Evolutionary conservation across 768 basidiomycete species (phyloP), one percentile per base, ranked within the genome.

Genomic region (Amanita phalloides): DNA sequence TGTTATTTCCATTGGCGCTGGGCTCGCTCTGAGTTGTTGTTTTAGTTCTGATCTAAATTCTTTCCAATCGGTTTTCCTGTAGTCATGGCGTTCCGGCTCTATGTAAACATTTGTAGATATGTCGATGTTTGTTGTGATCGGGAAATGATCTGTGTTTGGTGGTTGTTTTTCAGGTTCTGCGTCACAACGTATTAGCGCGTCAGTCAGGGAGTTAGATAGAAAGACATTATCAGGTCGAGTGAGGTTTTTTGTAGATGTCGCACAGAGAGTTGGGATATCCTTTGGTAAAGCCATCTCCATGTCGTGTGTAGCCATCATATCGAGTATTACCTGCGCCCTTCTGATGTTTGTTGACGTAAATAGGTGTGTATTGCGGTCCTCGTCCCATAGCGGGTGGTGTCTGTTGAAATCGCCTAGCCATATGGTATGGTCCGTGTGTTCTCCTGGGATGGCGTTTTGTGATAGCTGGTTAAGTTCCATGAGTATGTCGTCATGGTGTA

Each of bases 371-470:
- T 58, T 54, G 4, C 50, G 43, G 1, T 56, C 46, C 26, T 57
- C 37, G 20, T 73, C 70, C 71, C 72, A 73, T 2, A 64, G 9
- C 0, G 67, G 65, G 56, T 71, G 68, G 45, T 74, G 70, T 1
- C 62, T 53, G 55, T 74, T 74, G 60, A 74, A 72, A 57, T 72
- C 67, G 0, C 71, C 71, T 0, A 63, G 53, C 66, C 63, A 67
- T 5, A 71, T 46, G 23, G 47, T 45, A 13, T 58, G 58, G 21
- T 53, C 44, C 4, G 14, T 17, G 11, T 11, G 23, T 26, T 33
- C 6, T 4, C 3, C 3, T 8, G 28, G 6, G 1, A 8, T 9
- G 3, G 26, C 4, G 43, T 28, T 25, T 4, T 14, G 28, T 14
- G 25, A 4, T 6, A 9, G 7, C 25, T 11, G 4, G 21, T 17